Evolutionary conservation across 768 basidiomycete species (phyloP), one percentile per base, ranked within the genome.

Genomic region (Albatrellus ellisii): DNA sequence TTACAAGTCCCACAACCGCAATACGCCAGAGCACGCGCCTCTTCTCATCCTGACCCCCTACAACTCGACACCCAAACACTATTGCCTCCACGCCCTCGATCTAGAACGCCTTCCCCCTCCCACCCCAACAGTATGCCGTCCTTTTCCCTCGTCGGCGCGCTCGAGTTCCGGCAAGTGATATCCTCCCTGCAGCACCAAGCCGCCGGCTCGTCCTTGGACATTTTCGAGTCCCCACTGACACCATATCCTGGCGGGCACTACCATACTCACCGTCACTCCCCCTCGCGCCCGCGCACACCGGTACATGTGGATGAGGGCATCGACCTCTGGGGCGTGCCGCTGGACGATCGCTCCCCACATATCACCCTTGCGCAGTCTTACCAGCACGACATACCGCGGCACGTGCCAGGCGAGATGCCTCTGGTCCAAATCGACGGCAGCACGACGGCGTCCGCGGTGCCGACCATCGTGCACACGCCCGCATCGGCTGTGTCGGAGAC

Each of bases 141-240:
- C 0, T 89, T 89, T 53, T 97, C 94, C 2, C 72, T 99, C 2
- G 74, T 98, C 4, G 89, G 94, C 7, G 95, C 95, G 0, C 73
- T 99, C 33, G 95, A 99, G 59, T 99, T 99, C 61, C 73, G 91
- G 14, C 81, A 91, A 45, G 84, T 97, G 18, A 82, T 99, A 17
- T 70, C 82, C 9, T 79, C 82, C 0, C 66, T 99, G 18, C 75
- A 77, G 48, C 68, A 68, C 37, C 77, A 91, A 52, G 79, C 80
- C 8, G 69, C 74, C 2, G 65, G 66, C 1, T 61, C 71, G 0
- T 70, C 75, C 0, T 62, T 87, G 36, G 68, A 59, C 45, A 63
- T 76, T 3, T 88, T 88, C 48, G 81, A 84, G 37, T 72, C 69
- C 21, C 70, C 65, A 0, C 46, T 79, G 58, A 75, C 82, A 1